These are phyloP conservation scores for Chimonanthus praecox DNA, from an alignment of 164 flowering plant genomes.

Conservation along the genomic window DNA sequence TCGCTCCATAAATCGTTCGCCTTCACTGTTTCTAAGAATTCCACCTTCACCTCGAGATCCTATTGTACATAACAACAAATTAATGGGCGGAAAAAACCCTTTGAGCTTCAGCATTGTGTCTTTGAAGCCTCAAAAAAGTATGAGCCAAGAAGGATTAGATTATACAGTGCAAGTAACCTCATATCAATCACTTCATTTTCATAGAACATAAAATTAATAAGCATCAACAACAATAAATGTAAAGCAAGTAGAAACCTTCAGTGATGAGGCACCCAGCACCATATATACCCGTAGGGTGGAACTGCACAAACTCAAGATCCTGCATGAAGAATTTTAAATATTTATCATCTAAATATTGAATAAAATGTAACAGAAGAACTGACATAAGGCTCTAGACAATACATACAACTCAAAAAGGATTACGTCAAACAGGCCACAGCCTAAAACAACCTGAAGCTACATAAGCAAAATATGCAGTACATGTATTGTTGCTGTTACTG, in stretches of 20 bases:
- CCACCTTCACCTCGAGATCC: conserved; percentile 99
- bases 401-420: too few species aligned
- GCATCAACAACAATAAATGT: not conserved
- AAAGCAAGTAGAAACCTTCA: conserved; percentile 53
- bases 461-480: too few species aligned
- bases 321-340: conserved; percentile 23
- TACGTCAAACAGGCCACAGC: too few species aligned
- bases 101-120: not conserved
- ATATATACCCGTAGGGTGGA: conserved; percentile 95
- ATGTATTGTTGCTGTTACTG: too few species aligned
- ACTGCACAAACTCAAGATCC: conserved; percentile 98
- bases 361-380: not conserved
- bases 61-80: conserved; percentile 15
- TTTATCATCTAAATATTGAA: not conserved
- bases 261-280: conserved; percentile 99
- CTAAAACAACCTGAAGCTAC: too few species aligned
- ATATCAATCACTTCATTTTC: not conserved
- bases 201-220: not conserved
- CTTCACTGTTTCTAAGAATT: conserved; percentile 96
- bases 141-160: not conserved
- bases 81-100: not conserved
- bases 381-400: too few species aligned
- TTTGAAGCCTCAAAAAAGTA: not conserved
- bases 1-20: conserved; percentile 99
- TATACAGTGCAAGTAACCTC: not conserved